phyloP scores from a whole-genome alignment of 164 flowering plant genomes.

The Akebia trifoliata region DNA sequence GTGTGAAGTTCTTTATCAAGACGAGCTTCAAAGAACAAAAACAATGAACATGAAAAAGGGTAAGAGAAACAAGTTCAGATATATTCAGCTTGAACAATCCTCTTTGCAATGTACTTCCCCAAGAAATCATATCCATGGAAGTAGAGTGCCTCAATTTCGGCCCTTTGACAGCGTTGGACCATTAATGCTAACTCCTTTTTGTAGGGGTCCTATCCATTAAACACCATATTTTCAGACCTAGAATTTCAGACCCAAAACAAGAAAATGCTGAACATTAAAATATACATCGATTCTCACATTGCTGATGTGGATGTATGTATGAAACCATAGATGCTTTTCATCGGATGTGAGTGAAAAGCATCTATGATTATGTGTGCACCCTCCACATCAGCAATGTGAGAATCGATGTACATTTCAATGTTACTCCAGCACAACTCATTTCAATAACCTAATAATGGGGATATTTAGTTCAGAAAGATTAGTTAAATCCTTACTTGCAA shows the following conservation, averaged over 20 bases:
- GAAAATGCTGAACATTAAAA: not conserved
- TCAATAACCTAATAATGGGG: too few species aligned
- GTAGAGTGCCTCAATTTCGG: constrained; percentile 87
- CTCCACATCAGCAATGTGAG: too few species aligned
- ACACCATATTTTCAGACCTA: constrained; percentile 4
- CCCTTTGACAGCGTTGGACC: constrained; percentile 64
- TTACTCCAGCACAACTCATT: too few species aligned
- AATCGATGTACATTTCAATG: too few species aligned
- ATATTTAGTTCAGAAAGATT: not conserved
- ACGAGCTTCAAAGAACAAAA: too few species aligned
- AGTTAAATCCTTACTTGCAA: constrained; percentile 42
- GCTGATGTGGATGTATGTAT: too few species aligned
- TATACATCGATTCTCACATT: too few species aligned
- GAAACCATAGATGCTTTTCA: too few species aligned
- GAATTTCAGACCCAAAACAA: not conserved
- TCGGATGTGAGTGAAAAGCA: too few species aligned
- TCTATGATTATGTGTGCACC: too few species aligned
- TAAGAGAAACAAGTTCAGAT: constrained; percentile 35
- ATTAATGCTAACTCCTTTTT: constrained; percentile 60
- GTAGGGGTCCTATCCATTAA: constrained; percentile 46
- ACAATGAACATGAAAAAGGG: too few species aligned
- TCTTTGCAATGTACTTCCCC: constrained; percentile 61
- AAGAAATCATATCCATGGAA: constrained; percentile 73
- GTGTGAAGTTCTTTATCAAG: too few species aligned
- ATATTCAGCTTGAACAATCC: constrained; percentile 69